phyloP scores from a whole-genome alignment of 345 rosid genomes.

The Euphorbia pulcherrima region DNA sequence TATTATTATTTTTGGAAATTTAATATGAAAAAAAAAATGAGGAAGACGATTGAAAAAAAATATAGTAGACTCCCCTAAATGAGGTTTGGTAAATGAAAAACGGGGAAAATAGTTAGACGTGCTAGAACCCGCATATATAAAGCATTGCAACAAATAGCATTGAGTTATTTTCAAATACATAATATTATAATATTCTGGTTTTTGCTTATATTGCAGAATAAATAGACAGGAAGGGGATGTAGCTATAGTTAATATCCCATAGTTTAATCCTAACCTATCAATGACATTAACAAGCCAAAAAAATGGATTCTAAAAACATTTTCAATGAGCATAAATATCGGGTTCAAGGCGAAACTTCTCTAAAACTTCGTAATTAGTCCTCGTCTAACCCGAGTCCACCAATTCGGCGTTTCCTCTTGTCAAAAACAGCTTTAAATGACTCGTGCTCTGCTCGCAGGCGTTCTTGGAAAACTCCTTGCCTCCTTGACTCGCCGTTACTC shows the following conservation, averaged over 20 bases:
- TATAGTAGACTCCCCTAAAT: too few species aligned
- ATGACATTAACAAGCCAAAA: background rate
- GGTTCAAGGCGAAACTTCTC: background rate
- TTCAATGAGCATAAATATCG: background rate
- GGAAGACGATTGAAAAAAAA: too few species aligned
- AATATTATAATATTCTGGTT: background rate
- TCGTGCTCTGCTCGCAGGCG: constrained; percentile 72
- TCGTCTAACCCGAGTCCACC: constrained; percentile 49
- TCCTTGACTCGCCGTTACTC: constrained; percentile 41
- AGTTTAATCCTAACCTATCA: background rate
- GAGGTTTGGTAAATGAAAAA: too few species aligned
- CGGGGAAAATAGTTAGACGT: too few species aligned
- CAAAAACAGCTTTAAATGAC: constrained; percentile 82
- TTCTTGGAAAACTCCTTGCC: constrained; percentile 65
- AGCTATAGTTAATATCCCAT: too few species aligned
- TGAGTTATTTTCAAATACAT: background rate
- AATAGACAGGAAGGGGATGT: too few species aligned
- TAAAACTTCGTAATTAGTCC: constrained; percentile 16
- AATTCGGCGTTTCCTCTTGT: constrained; percentile 55
- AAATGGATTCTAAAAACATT: background rate
- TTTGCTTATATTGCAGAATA: background rate
- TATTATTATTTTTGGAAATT: too few species aligned
- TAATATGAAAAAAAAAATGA: too few species aligned
- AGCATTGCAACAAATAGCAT: background rate
- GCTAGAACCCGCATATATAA: too few species aligned